Base-by-base conservation (phyloP, 2,329 filamentous ascomycete genomes). In the Hypoxylon sp. region DNA sequence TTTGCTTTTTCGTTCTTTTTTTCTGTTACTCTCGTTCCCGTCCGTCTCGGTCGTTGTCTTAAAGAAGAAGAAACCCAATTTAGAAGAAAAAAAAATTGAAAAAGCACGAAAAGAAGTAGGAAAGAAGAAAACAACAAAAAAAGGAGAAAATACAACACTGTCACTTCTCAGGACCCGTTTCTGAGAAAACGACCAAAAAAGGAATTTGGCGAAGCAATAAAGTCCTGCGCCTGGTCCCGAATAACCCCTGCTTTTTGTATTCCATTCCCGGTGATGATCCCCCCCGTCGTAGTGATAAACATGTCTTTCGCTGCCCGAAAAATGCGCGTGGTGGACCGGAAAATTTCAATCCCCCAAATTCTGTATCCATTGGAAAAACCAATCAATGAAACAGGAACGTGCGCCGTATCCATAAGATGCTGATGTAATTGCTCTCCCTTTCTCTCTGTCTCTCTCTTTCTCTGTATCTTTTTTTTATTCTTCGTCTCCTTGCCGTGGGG, bases 401-500 rank as follows among this genome's bases (percentile, higher is more conserved):
- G 69, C 73, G 73, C 74, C 74, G 49, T 54, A 50, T 72, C 68
- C 66, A 60, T 69, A 55, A 49, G 64, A 72, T 72, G 69, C 66
- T 70, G 56, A 68, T 69, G 69, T 69, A 71, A 66, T 69, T 71
- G 61, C 58, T 68, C 49, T 66, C 54, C 68, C 58, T 61, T 61
- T 61, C n/a, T 63, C 42, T 69, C 51, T 67, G 55, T 58, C 55
- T 42, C 42, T 40, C 54, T 67, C 58, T 61, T 60, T 61, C n/a
- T 63, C 42, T 69, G 48, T 58, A 53, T 46, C 42, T 44, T 27
- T 25, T 60, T 64, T 62, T 54, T 57, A 31, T 33, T 44, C 64
- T 62, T 63, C 54, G 53, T 70, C 35, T 62, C 61, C 58, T 51
- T 70, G 75, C 75, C 75, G 74, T 75, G 75, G 73, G 73, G 74